A percentile compares a stretch with the other conserved stretches of the same genome.
Conservation (phyloP, 1,284 basidiomycete species). For the Papiliotrema terrestris region DNA sequence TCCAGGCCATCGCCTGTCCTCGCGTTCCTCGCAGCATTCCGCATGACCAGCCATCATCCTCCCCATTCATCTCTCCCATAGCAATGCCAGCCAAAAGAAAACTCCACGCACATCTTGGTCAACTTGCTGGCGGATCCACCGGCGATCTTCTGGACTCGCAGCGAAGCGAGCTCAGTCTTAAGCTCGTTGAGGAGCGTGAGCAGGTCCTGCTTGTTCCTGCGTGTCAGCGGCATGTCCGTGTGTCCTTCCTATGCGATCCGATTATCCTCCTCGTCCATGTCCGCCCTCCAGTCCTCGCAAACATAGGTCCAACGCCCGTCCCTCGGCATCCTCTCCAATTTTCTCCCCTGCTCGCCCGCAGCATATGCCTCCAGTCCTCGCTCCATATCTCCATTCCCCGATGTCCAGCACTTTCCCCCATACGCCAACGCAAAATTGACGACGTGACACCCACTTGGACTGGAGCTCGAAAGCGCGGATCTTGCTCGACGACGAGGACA, state of each 20-base stretch:
- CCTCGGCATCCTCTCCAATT: background rate
- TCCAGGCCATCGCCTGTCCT: background rate
- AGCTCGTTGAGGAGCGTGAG: slow-evolving; percentile 90
- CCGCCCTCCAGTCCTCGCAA: background rate
- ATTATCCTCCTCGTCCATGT: background rate
- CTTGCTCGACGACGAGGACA: slow-evolving; percentile 50
- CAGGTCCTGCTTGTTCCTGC: slow-evolving; percentile 95
- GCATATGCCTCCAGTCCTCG: background rate
- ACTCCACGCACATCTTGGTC: slow-evolving; percentile 81
- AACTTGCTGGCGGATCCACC: slow-evolving; percentile 95
- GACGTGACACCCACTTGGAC: slow-evolving; percentile 69
- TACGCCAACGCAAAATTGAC: too few species aligned
- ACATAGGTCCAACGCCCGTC: background rate
- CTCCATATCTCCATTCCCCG: background rate
- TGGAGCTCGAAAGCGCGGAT: slow-evolving; percentile 98
- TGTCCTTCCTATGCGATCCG: too few species aligned
- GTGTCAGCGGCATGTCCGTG: slow-evolving; percentile 15
- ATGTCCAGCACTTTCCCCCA: background rate
- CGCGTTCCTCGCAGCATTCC: too few species aligned
- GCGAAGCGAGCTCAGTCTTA: slow-evolving; percentile 87
- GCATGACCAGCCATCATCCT: too few species aligned
- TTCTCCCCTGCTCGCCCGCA: background rate
- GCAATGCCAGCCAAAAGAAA: background rate
- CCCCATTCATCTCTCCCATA: background rate
- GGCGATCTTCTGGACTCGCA: slow-evolving; percentile 97